These are phyloP conservation scores for Diaporthe longicolla DNA, from an alignment of 2,329 filamentous ascomycete genomes.

Conservation along the genomic window DNA sequence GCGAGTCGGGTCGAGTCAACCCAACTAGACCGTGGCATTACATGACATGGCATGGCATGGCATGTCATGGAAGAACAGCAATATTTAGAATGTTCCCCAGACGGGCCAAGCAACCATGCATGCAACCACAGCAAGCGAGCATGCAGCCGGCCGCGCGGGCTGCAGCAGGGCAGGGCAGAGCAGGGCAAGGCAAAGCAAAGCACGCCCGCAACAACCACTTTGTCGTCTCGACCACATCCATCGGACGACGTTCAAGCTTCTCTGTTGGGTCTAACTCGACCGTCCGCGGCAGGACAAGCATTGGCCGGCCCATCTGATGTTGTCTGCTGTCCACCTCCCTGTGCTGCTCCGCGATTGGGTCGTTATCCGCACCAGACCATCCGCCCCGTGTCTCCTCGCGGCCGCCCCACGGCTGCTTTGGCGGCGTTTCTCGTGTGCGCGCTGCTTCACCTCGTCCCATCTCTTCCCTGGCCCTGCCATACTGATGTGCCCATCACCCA, in stretches of 20 bases:
- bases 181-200: background rate
- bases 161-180: background rate
- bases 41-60: conserved; percentile 9
- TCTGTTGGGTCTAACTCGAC: conserved; percentile 9
- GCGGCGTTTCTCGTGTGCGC: conserved; percentile 13
- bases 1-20: conserved; percentile 4
- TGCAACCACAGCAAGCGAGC: background rate
- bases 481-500: background rate
- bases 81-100: background rate
- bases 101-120: background rate
- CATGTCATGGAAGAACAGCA: conserved; percentile 1
- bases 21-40: background rate
- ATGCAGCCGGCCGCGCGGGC: background rate
- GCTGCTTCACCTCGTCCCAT: conserved; percentile 26
- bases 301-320: conserved; percentile 16
- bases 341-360: conserved; percentile 31
- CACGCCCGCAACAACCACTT: background rate
- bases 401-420: conserved; percentile 20
- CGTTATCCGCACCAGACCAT: conserved; percentile 28
- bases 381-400: conserved; percentile 22
- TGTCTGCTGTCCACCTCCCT: background rate
- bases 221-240: conserved; percentile 15
- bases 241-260: conserved; percentile 32
- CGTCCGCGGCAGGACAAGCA: background rate
- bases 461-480: background rate